phyloP scores from a whole-genome alignment of 2,329 filamentous ascomycete species.

The Scortechinia acanthostroma region DNA sequence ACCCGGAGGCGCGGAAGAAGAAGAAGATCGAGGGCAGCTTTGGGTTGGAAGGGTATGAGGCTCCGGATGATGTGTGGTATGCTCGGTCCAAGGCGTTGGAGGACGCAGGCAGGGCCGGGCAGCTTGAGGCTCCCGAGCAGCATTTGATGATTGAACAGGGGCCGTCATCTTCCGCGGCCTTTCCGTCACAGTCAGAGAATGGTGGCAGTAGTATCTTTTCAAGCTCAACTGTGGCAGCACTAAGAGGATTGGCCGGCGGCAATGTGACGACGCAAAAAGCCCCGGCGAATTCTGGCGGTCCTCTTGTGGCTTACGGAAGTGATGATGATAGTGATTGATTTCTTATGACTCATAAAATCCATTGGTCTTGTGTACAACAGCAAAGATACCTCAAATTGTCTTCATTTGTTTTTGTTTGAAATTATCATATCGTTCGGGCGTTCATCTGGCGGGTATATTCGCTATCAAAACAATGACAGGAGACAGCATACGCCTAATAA shows the following conservation, averaged over 20 bases:
- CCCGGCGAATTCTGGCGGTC: constrained; percentile 48
- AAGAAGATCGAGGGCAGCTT: constrained; percentile 85
- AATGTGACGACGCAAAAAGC: constrained; percentile 46
- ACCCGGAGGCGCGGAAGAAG: constrained; percentile 79
- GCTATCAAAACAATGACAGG: too few relatives aligned
- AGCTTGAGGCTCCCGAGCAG: constrained; percentile 28
- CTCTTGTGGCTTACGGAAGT: constrained; percentile 82
- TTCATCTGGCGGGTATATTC: too few relatives aligned
- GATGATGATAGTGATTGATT: constrained; percentile 69
- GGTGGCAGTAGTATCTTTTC: constrained; percentile 65
- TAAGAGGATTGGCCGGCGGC: constrained; percentile 51
- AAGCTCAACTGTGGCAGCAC: constrained; percentile 70
- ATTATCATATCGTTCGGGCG: too few relatives aligned
- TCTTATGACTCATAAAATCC: not conserved
- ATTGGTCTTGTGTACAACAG: not conserved
- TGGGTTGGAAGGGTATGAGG: constrained; percentile 84
- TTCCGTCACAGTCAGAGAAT: constrained; percentile 25
- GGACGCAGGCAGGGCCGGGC: constrained; percentile 16
- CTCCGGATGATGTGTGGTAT: constrained; percentile 89
- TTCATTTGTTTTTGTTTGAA: too few relatives aligned
- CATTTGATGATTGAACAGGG: constrained; percentile 44
- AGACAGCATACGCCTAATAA: too few relatives aligned
- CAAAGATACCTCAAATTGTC: not conserved
- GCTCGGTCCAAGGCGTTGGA: constrained; percentile 63
- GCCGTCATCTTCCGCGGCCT: constrained; percentile 25